Conservation (phyloP, 345 rosid species). For the Turnera subulata region DNA sequence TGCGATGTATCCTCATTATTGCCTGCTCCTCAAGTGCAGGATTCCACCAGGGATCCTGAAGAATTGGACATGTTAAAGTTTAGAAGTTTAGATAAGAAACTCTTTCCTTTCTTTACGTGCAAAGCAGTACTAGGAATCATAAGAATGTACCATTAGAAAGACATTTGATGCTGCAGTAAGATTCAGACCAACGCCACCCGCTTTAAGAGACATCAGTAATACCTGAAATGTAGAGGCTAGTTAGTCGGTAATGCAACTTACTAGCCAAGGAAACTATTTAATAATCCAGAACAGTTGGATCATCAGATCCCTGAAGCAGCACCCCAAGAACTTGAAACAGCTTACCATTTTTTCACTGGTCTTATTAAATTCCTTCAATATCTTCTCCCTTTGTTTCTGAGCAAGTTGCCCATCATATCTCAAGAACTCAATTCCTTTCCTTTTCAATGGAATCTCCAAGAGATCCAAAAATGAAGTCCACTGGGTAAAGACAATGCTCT, state of each 20-base stretch:
- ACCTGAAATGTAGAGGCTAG: constrained; percentile 24
- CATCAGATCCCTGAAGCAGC: no score
- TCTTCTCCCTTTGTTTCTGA: constrained; percentile 51
- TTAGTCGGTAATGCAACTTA: not conserved
- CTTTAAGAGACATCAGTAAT: constrained; percentile 54
- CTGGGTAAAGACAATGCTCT: constrained; percentile 65
- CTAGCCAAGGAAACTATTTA: no score
- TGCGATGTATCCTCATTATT: constrained; percentile 57
- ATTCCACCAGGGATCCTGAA: constrained; percentile 71
- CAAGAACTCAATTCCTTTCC: constrained; percentile 38
- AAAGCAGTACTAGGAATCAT: no score
- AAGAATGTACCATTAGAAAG: constrained; percentile 44
- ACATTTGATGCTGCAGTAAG: constrained; percentile 61
- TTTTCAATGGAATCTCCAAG: constrained; percentile 47
- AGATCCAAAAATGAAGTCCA: constrained; percentile 69
- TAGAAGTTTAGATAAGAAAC: not conserved
- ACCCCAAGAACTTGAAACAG: no score
- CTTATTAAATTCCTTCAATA: constrained; percentile 54
- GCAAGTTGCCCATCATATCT: constrained; percentile 49
- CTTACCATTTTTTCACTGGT: constrained; percentile 47
- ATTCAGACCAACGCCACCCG: constrained; percentile 70
- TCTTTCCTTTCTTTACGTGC: no score
- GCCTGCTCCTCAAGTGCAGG: constrained; percentile 70
- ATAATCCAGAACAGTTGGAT: no score
- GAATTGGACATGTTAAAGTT: not conserved